A percentile compares a stretch with the other conserved stretches of the same genome.
Evolutionary conservation across 352 stramenopile genomes (phyloP).

Genomic region (Pythium folliculosum): DNA sequence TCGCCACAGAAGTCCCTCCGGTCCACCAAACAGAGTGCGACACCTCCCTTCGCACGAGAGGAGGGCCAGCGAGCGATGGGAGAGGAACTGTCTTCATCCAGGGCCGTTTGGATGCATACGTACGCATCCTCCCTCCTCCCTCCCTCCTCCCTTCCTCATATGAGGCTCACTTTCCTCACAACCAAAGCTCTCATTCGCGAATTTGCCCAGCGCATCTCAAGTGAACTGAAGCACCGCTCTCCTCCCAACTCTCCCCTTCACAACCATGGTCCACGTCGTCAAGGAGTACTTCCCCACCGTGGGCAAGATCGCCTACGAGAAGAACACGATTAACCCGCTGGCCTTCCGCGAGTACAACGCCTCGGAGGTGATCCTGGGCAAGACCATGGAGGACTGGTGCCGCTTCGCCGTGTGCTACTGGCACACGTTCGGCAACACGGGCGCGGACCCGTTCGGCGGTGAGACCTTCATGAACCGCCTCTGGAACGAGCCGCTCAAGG

Average conservation of each 20-base stretch:
- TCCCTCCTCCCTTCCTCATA: neutral
- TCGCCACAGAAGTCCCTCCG: neutral
- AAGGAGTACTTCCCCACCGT: constrained; percentile 12
- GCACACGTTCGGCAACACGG: constrained; percentile 10
- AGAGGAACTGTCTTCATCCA: neutral
- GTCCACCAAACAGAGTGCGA: neutral
- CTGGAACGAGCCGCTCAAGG: neutral
- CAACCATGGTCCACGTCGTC: constrained; percentile 2
- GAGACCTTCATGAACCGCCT: constrained; percentile 6
- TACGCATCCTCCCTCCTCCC: neutral
- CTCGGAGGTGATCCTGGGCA: constrained; percentile 7
- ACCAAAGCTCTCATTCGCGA: neutral
- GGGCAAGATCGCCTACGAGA: constrained; percentile 5
- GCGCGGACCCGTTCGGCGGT: neutral
- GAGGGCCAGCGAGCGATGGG: neutral
- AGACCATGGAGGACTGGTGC: constrained; percentile 12
- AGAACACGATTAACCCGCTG: neutral
- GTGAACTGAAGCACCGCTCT: too few relatives aligned
- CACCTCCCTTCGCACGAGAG: too few relatives aligned
- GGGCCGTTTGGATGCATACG: neutral
- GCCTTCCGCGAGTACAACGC: constrained; percentile 13
- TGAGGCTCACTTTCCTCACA: neutral
- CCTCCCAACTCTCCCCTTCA: neutral
- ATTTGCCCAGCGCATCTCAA: neutral
- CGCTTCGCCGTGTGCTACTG: constrained; percentile 14